Base-by-base conservation (phyloP, 441 rosid species). In the Adansonia gregorii region DNA sequence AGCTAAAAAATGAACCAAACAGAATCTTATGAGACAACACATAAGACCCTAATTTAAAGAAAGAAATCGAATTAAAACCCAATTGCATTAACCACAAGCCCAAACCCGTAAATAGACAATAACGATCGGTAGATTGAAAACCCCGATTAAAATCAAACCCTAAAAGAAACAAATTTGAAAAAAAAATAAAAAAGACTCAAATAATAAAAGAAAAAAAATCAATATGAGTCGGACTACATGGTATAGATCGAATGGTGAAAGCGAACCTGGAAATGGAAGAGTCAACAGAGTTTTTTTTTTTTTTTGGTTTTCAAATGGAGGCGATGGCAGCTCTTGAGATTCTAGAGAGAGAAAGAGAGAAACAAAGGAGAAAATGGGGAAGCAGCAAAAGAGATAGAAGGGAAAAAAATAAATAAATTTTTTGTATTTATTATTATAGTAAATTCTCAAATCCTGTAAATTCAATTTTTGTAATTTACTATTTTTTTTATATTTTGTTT, bases 81-180 rank as follows among this genome's bases (percentile, higher is more conserved):
- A 73, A 86, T 81, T 67, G 78, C 78, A 81, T 80, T 60, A 75
- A 68, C 74, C 24, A 17, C 63, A 76, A 82, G 70, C 76, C 68
- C 77, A 46, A 58, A 80, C 68, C 67, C 4, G 41, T 9, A 15
- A 52, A 73, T 31, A 54, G 51, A 65, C 59, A 71, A 49, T 1
- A n/a, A 81, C 78, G 85, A 85, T 83, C 89, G 78, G 61, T 58
- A 41, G 17, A 73, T 39, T 48, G 45, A 74, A 80, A 78, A 76
- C 79, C 88, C 79, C 83, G 78, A 86, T 82, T 82, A 75, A 76
- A 78, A 80, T 72, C 83, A 79, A 80, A 85, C 85, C 82, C 85
- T 80, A 79, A 73, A 65, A 41, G 17, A 54, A 24, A 22, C 7
- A 64, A 43, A 55, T 17, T 7, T 39, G 41, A 64, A 35, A 35